Evolutionary conservation across 495 filamentous ascomycete species (phyloP).

Genomic region (Trichoderma erinaceum): DNA sequence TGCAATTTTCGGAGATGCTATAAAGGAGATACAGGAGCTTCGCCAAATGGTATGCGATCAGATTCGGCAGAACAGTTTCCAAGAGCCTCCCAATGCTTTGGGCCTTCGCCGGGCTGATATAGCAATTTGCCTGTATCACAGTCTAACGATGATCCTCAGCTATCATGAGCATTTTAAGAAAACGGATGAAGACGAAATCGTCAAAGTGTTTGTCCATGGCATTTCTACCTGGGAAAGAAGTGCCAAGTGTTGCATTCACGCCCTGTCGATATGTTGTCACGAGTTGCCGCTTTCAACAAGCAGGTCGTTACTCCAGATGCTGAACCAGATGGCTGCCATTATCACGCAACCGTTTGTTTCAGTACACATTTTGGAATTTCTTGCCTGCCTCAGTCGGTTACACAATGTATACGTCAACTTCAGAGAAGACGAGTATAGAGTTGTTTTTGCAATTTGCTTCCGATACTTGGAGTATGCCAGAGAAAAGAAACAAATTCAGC

Average conservation of each 20-base stretch:
- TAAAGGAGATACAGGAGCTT: constrained; percentile 68
- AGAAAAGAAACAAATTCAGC: constrained; percentile 38
- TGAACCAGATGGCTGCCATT: constrained; percentile 89
- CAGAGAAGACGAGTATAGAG: constrained; percentile 79
- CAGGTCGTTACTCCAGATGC: constrained; percentile 71
- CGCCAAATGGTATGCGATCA: constrained; percentile 74
- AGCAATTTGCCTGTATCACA: constrained; percentile 78
- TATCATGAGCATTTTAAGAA: constrained; percentile 83
- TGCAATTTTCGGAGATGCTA: constrained; percentile 67
- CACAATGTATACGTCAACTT: constrained; percentile 83
- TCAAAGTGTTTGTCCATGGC: constrained; percentile 75
- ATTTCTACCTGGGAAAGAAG: constrained; percentile 79
- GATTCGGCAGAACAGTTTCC: constrained; percentile 64
- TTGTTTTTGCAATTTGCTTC: constrained; percentile 90
- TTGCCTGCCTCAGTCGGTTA: constrained; percentile 77
- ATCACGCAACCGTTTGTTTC: constrained; percentile 88
- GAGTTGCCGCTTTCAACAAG: constrained; percentile 79
- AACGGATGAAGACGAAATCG: constrained; percentile 79
- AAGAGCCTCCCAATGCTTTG: constrained; percentile 65
- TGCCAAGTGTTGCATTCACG: constrained; percentile 88
- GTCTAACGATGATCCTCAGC: constrained; percentile 74
- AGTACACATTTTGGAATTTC: constrained; percentile 90
- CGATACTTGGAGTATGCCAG: constrained; percentile 72
- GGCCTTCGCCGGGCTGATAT: constrained; percentile 84
- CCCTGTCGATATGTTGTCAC: constrained; percentile 85